Conservation (phyloP, 1,284 basidiomycete species). For the Ceratobasidium sp. region DNA sequence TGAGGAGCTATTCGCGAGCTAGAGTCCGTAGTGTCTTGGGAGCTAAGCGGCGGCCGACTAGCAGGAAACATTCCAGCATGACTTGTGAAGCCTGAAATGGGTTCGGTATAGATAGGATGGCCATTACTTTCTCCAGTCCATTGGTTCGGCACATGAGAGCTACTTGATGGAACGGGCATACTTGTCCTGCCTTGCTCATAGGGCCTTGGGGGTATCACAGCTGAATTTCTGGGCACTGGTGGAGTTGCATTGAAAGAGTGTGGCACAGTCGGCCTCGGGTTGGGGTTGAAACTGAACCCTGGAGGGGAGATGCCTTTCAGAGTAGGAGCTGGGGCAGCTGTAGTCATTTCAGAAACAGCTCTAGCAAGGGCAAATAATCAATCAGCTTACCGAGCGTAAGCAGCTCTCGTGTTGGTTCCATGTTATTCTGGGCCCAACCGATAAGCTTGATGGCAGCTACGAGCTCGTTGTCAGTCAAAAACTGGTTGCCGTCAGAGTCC, state of each 20-base stretch:
- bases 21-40: constrained; percentile 57
- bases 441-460: constrained; percentile 88
- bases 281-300: constrained; percentile 57
- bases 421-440: constrained; percentile 90
- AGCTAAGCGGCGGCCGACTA: constrained; percentile 56
- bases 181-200: too few species aligned
- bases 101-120: constrained; percentile 78
- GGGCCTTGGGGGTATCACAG: too few species aligned
- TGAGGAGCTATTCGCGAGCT: constrained; percentile 46
- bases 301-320: constrained; percentile 74
- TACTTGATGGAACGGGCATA: too few species aligned
- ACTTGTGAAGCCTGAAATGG: constrained; percentile 27
- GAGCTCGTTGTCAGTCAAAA: constrained; percentile 85
- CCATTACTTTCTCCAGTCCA: constrained; percentile 82
- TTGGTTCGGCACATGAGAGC: constrained; percentile 95
- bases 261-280: too few species aligned
- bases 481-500: constrained; percentile 92
- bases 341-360: not conserved
- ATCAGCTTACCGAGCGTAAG: constrained; percentile 67
- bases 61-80: constrained; percentile 67
- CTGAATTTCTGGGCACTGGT: constrained; percentile 48
- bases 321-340: constrained; percentile 84
- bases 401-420: constrained; percentile 66
- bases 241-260: constrained; percentile 53
- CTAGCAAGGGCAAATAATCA: not conserved